Evolutionary conservation across 2,329 filamentous ascomycete species (phyloP), one percentile per base, ranked within the genome.

Genomic region (Fusarium sp.): DNA sequence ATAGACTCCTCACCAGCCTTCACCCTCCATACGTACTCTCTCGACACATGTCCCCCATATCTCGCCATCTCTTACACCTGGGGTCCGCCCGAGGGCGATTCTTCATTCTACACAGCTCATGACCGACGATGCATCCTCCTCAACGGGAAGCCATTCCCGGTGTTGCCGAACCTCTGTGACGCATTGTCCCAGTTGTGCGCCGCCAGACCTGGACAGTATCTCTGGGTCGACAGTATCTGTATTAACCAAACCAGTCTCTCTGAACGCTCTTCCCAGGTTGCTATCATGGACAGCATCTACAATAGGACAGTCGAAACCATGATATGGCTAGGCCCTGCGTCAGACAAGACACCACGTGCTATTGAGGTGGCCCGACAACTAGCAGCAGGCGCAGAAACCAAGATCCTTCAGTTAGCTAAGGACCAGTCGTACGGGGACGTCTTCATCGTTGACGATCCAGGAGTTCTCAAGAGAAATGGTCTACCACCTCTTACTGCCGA

Each of bases 1-100:
- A 27, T 39, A 32, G 54, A n/a, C 45, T 35, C 39, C 18, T 57
- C 68, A 4, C 25, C 66, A 16, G 61, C n/a, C 8, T 59, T 74
- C 64, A 68, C 71, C 10, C 37, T 77, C 9, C 57, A 74, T 57
- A 76, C 74, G 13, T 76, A 70, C 57, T 43, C 66, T 4, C 30
- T 77, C 9, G 41, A 62, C 14, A 32, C 68, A 52, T 66, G 65
- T 27, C 76, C 72, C 18, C 61, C 61, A 8, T 80, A 73, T 67
- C 68, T 75, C 54, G 74, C 76, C 48, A 64, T 80, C 16, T 80
- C 78, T 4, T 79, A 80, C 59, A 79, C 72, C 10, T 79, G 78
- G 78, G 77, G 76, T 13, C 60, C 52, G 2, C 64, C 70, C 1
- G 39, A 57, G 11, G 41, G 30, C 14, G 20, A 25, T 14, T 4